Base-by-base conservation (phyloP, 2,329 filamentous ascomycete genomes). In the Aphanocladium album region DNA sequence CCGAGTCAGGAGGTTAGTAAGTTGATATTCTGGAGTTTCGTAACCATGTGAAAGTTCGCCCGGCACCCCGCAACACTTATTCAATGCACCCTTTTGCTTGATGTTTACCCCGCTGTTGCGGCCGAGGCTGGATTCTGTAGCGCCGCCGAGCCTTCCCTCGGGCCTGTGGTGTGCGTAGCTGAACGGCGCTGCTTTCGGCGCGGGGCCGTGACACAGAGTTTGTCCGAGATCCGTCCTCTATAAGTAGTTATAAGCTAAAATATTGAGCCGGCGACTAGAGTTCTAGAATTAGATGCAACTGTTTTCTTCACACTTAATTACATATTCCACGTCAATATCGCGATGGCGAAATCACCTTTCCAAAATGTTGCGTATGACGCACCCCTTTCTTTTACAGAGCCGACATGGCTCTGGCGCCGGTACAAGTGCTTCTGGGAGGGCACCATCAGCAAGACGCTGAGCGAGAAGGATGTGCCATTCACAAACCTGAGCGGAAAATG, bases 401-500 rank as follows among this genome's bases (percentile, higher is more conserved):
- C 61, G 14, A 43, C 57, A 5, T 57, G 51, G 37, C 61, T 60
- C 27, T 62, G 61, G 61, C 37, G 57, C n/a, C 57, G 41, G 4
- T 60, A 47, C 45, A 60, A 51, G 45, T 52, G 41, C 46, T 49
- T 52, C 51, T 43, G 58, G 53, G 54, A 57, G 23, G 61, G 61
- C 52, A 60, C 41, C 21, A 43, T 33, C 43, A 57, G 45, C 57
- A 62, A 46, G 53, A 56, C 25, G 16, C 1, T 62, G n/a, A 49
- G 52, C 6, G 54, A 62, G 25, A 19, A 21, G 1, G 60, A 62
- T 27, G 63, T 64, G 1, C 63, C 63, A 0, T 21, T 25, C 39
- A 59, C 27, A 16, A 39, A 64, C 49, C 51, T 63, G 14, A 17
- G 47, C 35, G 63, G 63, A 6, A 60, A 62, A 27, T 66, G 64